A percentile compares a stretch with the other conserved stretches of the same genome.
phyloP scores from a whole-genome alignment of 306 rosid genomes.

The Dryas drummondii region DNA sequence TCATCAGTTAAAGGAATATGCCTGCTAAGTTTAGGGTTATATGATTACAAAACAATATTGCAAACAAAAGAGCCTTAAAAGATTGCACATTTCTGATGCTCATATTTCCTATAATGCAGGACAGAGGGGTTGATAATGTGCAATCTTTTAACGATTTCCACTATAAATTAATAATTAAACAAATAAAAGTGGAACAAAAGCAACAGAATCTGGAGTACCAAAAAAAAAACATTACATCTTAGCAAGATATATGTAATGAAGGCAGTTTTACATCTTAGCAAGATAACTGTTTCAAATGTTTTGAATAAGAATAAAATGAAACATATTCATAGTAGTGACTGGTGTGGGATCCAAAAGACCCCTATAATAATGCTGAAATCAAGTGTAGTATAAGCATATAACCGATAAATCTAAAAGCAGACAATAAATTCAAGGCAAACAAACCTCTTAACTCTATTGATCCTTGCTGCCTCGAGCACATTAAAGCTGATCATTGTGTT shows the following conservation, averaged over 20 bases:
- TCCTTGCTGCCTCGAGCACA: conserved; percentile 91
- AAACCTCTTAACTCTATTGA: conserved; percentile 84
- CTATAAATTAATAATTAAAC: background rate
- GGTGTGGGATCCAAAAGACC: background rate
- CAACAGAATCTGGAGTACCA: background rate
- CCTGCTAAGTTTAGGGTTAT: too few relatives aligned
- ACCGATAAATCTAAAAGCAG: too few relatives aligned
- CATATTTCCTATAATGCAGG: too few relatives aligned
- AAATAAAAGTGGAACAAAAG: background rate
- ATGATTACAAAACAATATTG: too few relatives aligned
- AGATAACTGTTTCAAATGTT: background rate
- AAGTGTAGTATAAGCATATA: background rate
- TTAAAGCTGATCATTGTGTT: conserved; percentile 99
- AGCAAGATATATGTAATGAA: background rate
- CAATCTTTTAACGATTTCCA: background rate
- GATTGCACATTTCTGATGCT: too few relatives aligned
- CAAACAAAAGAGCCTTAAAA: too few relatives aligned
- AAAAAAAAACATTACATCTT: background rate
- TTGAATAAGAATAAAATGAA: too few relatives aligned
- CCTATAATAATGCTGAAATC: background rate
- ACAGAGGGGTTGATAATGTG: background rate
- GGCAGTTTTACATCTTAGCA: conserved; percentile 13
- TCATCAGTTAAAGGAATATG: too few relatives aligned
- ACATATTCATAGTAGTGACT: background rate
- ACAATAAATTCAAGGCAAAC: conserved; percentile 7